Base-by-base conservation (phyloP, 1,284 basidiomycete species). In the Sphaerobolus stellatus region DNA sequence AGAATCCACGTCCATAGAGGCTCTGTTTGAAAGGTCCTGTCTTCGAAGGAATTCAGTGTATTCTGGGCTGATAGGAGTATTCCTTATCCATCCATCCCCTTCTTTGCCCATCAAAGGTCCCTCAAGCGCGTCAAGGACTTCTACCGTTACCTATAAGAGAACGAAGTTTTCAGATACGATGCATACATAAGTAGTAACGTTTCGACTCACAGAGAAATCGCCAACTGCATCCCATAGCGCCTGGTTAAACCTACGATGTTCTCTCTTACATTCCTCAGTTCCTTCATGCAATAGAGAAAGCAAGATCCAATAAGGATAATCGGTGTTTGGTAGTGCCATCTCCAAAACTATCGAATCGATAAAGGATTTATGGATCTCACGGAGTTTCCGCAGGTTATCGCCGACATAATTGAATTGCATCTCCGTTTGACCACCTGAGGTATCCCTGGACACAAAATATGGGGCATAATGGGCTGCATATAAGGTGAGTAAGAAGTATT, bases 311-410 rank as follows among this genome's bases (percentile, higher is more conserved):
- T 78, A 81, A 2, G 88, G 84, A 66, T 86, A 86, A 0, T 73
- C 71, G 1, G 83, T 82, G 43, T 74, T 68, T 4, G 88, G 88
- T 58, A 91, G 83, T 63, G 84, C 87, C 2, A 91, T 68, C 64
- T 91, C 89, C 57, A 91, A 80, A 58, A 91, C 78, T 54, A 90
- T 86, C 1, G 86, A 88, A 66, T 90, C 89, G 41, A 90, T 66
- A 71, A 88, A 91, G 2, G 88, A 90, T 60, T 78, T 78, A 62
- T 86, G 82, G 34, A 83, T 81, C 25, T 75, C 72, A 59, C 81
- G 80, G 51, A 89, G 68, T 43, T 73, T 48, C 30, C 53, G 31
- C 28, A 38, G 34, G 27, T 54, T 48, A 5, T 22, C 31, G 16
- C 47, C 74, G 7, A 66, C 70, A 77, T 78, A 83, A 60, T 90